These are phyloP conservation scores for Paragyromitra xinjiangensis DNA, from an alignment of 495 filamentous ascomycete species.

Conservation along the genomic window DNA sequence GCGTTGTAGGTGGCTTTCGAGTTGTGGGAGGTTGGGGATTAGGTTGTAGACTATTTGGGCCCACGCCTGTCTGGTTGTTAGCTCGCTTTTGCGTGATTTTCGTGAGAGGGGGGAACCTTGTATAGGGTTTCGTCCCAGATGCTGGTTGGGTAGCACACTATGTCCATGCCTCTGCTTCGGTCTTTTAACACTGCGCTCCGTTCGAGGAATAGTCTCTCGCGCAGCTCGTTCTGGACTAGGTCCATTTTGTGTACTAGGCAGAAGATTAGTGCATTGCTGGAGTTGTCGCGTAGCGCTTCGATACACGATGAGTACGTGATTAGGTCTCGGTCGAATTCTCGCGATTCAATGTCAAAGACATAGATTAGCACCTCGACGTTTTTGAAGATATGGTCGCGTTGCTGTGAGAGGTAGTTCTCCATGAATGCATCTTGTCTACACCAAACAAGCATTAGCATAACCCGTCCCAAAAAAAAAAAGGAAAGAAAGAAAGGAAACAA, in stretches of 20 bases:
- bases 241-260: slow-evolving; percentile 98
- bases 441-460: too few species aligned
- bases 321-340: slow-evolving; percentile 89
- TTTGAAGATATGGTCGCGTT: slow-evolving; percentile 93
- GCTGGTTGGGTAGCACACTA: slow-evolving; percentile 83
- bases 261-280: slow-evolving; percentile 83
- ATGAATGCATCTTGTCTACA: slow-evolving; percentile 94
- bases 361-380: slow-evolving; percentile 98
- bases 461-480: too few species aligned
- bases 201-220: slow-evolving; percentile 82
- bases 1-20: slow-evolving; percentile 80
- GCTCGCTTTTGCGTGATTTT: background rate
- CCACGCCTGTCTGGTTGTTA: slow-evolving; percentile 69
- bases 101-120: slow-evolving; percentile 60
- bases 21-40: slow-evolving; percentile 89
- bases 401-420: slow-evolving; percentile 93
- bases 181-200: slow-evolving; percentile 75
- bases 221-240: slow-evolving; percentile 80
- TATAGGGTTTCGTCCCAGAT: slow-evolving; percentile 99
- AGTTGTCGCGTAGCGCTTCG: slow-evolving; percentile 82
- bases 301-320: slow-evolving; percentile 88
- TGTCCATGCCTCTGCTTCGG: slow-evolving; percentile 74
- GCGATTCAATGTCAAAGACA: slow-evolving; percentile 97
- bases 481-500: too few species aligned
- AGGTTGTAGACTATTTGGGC: slow-evolving; percentile 95